These are phyloP conservation scores for Euphorbia schlechtendalii DNA, from an alignment of 441 rosid species.

Conservation along the genomic window DNA sequence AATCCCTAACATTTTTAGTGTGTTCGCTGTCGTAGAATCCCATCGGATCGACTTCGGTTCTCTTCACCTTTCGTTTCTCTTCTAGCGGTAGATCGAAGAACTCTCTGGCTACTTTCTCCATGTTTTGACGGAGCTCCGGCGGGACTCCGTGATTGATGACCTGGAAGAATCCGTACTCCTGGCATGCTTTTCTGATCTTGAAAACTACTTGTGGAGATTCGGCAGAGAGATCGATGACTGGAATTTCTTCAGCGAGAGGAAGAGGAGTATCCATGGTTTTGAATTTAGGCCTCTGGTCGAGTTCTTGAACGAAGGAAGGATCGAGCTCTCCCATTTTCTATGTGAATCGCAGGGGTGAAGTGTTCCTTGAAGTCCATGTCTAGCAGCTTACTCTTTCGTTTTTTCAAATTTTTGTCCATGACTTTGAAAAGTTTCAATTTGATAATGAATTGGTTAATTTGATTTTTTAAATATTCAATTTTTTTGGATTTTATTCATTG, in stretches of 20 bases:
- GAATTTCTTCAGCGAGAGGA: constrained; percentile 34
- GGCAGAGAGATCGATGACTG: constrained; percentile 34
- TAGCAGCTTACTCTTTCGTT: no score
- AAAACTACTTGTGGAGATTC: constrained; percentile 27
- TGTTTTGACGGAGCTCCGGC: constrained; percentile 36
- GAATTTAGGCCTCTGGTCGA: constrained; percentile 44
- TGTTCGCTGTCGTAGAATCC: constrained; percentile 69
- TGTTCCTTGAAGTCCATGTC: no score
- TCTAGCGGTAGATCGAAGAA: constrained; percentile 55
- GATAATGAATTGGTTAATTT: no score
- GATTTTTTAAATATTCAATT: no score
- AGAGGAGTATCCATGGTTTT: constrained; percentile 17
- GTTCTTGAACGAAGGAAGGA: constrained; percentile 48
- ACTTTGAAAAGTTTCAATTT: no score
- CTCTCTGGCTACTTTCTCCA: constrained; percentile 44
- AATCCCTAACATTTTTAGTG: constrained; percentile 65
- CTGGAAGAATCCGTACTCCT: constrained; percentile 80
- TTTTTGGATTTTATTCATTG: no score
- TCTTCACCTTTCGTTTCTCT: constrained; percentile 45
- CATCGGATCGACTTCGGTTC: constrained; percentile 46
- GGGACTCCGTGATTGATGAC: constrained; percentile 75
- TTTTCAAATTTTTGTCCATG: no score
- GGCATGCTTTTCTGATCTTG: constrained; percentile 55
- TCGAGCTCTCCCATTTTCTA: constrained; percentile 46
- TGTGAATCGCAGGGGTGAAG: background rate